A percentile compares a stretch with the other conserved stretches of the same genome.
Evolutionary conservation across 176 grass and related monocot species (phyloP).

Genomic region (Coix lacrymajobi): DNA sequence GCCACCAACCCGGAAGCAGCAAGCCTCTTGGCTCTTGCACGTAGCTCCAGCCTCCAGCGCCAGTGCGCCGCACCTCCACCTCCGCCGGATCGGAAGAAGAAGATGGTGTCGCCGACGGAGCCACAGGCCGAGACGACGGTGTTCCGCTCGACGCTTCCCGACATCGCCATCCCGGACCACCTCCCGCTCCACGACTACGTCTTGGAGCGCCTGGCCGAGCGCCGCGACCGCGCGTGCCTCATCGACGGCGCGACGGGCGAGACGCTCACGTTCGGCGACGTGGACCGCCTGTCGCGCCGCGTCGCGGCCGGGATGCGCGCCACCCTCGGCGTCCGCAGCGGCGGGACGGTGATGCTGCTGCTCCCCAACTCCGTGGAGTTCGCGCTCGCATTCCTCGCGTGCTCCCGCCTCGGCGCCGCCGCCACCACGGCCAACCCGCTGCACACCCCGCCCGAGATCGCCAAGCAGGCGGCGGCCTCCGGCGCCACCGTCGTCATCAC

Average conservation of each 20-base stretch:
- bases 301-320: constrained; percentile 15
- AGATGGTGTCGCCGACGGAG: constrained; percentile 22
- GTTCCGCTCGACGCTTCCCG: constrained; percentile 42
- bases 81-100: not conserved
- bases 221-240: constrained; percentile 39
- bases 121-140: not conserved
- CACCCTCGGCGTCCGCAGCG: constrained; percentile 32
- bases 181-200: constrained; percentile 54
- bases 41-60: not conserved
- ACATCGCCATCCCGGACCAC: constrained; percentile 50
- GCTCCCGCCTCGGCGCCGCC: constrained; percentile 58
- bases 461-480: constrained; percentile 66
- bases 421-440: constrained; percentile 80
- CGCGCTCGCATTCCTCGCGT: constrained; percentile 64
- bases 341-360: constrained; percentile 63
- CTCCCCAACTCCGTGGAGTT: constrained; percentile 71
- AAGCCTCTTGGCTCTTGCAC: not conserved
- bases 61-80: not conserved
- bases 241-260: constrained; percentile 45
- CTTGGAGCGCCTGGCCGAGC: constrained; percentile 50
- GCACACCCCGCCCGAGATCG: constrained; percentile 72
- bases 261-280: constrained; percentile 29
- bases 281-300: constrained; percentile 18
- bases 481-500: constrained; percentile 52
- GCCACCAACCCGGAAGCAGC: not conserved